phyloP scores from a whole-genome alignment of 2,329 filamentous ascomycete genomes.

The Trichoderma afroharzianum region DNA sequence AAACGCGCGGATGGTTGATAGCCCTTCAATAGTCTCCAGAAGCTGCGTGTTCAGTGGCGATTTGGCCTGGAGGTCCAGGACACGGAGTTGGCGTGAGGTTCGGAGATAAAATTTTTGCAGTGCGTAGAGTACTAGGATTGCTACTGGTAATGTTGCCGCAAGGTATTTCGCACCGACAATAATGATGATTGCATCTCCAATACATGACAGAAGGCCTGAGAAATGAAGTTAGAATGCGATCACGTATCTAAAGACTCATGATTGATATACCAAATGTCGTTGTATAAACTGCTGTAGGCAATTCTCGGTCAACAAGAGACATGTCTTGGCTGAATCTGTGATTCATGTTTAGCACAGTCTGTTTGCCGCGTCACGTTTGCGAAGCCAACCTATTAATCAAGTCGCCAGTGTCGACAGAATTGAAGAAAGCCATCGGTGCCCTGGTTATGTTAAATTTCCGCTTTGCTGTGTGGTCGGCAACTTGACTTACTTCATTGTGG shows the following conservation, averaged over 20 bases:
- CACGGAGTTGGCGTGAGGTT: constrained; percentile 37
- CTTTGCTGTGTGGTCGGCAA: neutral
- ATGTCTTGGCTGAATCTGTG: constrained; percentile 40
- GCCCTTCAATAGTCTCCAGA: constrained; percentile 44
- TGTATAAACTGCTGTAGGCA: constrained; percentile 31
- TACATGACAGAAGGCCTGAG: neutral
- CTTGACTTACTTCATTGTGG: constrained; percentile 27
- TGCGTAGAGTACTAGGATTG: constrained; percentile 23
- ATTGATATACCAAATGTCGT: constrained; percentile 38
- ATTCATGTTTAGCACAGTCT: neutral
- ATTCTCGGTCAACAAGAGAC: constrained; percentile 35
- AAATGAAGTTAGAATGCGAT: neutral
- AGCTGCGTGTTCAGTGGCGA: constrained; percentile 35
- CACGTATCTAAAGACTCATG: neutral
- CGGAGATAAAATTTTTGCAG: constrained; percentile 30
- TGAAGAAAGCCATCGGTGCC: constrained; percentile 32
- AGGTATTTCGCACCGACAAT: constrained; percentile 39
- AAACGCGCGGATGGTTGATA: constrained; percentile 48
- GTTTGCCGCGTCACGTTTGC: neutral
- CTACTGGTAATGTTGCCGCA: constrained; percentile 43
- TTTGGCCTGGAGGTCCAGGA: constrained; percentile 36
- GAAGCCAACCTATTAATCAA: constrained; percentile 29
- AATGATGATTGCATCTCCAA: neutral
- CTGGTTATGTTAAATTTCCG: constrained; percentile 16
- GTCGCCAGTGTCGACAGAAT: constrained; percentile 33